phyloP scores from a whole-genome alignment of 148 eudicot genomes.

The Rhododendron mucronatum region DNA sequence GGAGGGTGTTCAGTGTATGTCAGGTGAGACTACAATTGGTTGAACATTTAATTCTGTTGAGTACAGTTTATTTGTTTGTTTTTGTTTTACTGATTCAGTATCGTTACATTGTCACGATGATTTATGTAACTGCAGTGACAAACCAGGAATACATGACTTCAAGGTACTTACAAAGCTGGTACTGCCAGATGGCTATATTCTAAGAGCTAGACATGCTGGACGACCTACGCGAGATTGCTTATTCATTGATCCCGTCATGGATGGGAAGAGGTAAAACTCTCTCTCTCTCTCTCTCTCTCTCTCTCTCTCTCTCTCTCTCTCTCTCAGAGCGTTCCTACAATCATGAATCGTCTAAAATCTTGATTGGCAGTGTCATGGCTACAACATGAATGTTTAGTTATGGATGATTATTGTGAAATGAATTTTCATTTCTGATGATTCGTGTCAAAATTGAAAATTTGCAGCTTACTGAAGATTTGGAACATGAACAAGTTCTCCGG shows the following conservation, averaged over 20 bases:
- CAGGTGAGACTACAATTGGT: slow-evolving; percentile 27
- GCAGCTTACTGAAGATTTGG: slow-evolving; percentile 8
- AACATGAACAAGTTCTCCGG: slow-evolving; percentile 2
- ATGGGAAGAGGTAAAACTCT: slow-evolving; percentile 41
- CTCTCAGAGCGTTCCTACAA: background rate
- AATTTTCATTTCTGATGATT: background rate
- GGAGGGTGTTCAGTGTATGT: slow-evolving; percentile 62
- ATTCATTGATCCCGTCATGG: slow-evolving; percentile 54
- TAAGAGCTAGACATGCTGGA: slow-evolving; percentile 54
- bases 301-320: background rate
- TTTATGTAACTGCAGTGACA: slow-evolving; percentile 36
- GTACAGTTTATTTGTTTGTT: background rate
- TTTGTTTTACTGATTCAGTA: background rate
- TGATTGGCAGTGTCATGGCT: background rate
- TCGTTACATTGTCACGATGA: background rate
- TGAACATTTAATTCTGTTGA: background rate
- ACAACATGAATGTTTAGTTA: background rate
- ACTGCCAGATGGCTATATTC: slow-evolving; percentile 52
- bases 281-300: background rate
- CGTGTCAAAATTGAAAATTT: background rate
- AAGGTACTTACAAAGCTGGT: slow-evolving; percentile 44
- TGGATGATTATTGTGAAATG: background rate
- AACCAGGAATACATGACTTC: slow-evolving; percentile 55
- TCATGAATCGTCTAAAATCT: background rate
- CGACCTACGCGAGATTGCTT: slow-evolving; percentile 61